These are phyloP conservation scores for Aspergillus baeticus DNA, from an alignment of 495 filamentous ascomycete species.

Conservation along the genomic window DNA sequence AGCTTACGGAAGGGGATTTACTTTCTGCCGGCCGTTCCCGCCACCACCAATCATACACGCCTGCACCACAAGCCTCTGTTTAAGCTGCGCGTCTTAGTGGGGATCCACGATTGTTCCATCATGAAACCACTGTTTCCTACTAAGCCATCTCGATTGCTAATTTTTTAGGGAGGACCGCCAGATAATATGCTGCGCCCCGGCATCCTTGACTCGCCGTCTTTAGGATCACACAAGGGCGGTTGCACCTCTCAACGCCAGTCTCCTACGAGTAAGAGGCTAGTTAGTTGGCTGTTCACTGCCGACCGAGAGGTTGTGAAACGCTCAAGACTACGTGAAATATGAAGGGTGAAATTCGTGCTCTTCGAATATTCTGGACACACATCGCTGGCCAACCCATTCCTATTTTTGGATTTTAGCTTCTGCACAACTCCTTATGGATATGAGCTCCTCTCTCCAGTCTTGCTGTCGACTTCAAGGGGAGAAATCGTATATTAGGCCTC, in stretches of 20 bases:
- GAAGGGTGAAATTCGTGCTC: conserved; percentile 1
- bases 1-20: not conserved
- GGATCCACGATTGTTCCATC: not conserved
- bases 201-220: not conserved
- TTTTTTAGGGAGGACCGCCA: not conserved
- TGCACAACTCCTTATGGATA: too few species aligned
- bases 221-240: not conserved
- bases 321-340: conserved; percentile 1
- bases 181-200: not conserved
- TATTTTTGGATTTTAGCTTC: conserved; percentile 4
- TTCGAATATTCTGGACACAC: not conserved
- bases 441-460: too few species aligned
- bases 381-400: not conserved
- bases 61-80: not conserved
- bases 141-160: not conserved
- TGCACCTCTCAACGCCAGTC: not conserved
- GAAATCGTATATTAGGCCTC: too few species aligned
- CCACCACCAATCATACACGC: not conserved
- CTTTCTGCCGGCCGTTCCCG: not conserved
- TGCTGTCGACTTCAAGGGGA: too few species aligned
- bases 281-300: not conserved
- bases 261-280: not conserved
- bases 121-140: not conserved
- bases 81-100: not conserved
- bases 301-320: not conserved